These are phyloP conservation scores for Silene conica DNA, from an alignment of 148 eudicot genomes.

Conservation along the genomic window DNA sequence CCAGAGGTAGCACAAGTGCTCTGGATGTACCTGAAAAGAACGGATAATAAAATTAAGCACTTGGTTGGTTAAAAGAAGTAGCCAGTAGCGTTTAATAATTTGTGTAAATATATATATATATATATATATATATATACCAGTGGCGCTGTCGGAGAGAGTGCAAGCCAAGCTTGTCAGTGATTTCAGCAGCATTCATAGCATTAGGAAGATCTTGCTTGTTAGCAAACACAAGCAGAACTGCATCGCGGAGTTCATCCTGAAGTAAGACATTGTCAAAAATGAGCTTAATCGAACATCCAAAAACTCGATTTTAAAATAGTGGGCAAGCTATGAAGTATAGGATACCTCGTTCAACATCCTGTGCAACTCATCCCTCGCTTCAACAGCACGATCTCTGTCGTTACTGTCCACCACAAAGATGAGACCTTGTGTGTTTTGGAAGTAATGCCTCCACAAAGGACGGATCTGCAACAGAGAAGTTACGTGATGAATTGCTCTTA, in stretches of 20 bases:
- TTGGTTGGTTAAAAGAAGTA: neutral
- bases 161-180: conserved; percentile 70
- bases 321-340: neutral
- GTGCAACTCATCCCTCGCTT: conserved; percentile 79
- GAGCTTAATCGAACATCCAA: neutral
- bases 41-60: neutral
- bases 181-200: conserved; percentile 81
- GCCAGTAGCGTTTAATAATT: neutral
- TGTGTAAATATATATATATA: neutral
- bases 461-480: conserved; percentile 50
- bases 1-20: conserved; percentile 79
- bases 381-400: conserved; percentile 80
- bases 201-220: conserved; percentile 82
- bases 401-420: conserved; percentile 85
- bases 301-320: neutral
- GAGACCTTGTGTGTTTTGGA: conserved; percentile 80
- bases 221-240: conserved; percentile 68
- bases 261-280: conserved; percentile 5
- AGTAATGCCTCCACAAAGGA: conserved; percentile 88
- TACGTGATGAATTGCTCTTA: conserved; percentile 4
- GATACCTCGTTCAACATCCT: conserved; percentile 82
- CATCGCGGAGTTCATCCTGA: conserved; percentile 72
- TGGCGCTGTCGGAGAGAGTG: conserved; percentile 79
- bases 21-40: conserved; percentile 60
- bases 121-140: conserved; percentile 42